Evolutionary conservation across 2,329 filamentous ascomycete genomes (phyloP), one percentile per base, ranked within the genome.

Genomic region (Didymella pinodella): DNA sequence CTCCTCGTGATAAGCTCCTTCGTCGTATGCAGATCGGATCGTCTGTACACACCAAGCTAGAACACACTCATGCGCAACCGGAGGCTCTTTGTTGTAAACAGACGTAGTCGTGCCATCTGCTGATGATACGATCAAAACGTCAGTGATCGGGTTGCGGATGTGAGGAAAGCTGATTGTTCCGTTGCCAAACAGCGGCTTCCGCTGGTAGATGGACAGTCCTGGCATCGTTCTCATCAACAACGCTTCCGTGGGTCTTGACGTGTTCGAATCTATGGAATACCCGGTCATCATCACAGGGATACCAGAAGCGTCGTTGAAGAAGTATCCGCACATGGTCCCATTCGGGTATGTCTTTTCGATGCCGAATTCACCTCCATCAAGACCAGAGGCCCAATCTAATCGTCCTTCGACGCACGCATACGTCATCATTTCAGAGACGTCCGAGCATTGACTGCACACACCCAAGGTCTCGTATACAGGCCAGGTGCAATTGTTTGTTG

Each of bases 401-500:
- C 22, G 22, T 22, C 22, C 22, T 22, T 22, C 16, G 2, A 34
- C 3, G 14, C 32, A 34, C 14, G 32, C 22, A 12, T 7, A 43
- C 1, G 40, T 43, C 0, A 74, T 57, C 0, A 65, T 4, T 1
- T 60, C 1, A 0, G 65, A 43, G 0, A 65, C 50, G 0, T 70
- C 65, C 0, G 18, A 45, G 18, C 71, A 75, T 1, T 54, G 0
- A n/a, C 69, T 74, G 11, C 70, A 75, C 0, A 75, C 49, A 0
- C 40, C 69, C 0, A 75, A 54, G 0, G 70, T 69, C 0, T 74
- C 60, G 34, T 74, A 74, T 0, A 1, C 3, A 0, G 68, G 66
- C 69, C 69, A 75, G 0, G 66, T 69, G 12, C 73, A 75, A 8
- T 73, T 74, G 5, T 65, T 72, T 0, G 61, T 69, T 0, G 69